These are phyloP conservation scores for Zarea fungicola DNA, from an alignment of 2,329 filamentous ascomycete species.

Conservation along the genomic window DNA sequence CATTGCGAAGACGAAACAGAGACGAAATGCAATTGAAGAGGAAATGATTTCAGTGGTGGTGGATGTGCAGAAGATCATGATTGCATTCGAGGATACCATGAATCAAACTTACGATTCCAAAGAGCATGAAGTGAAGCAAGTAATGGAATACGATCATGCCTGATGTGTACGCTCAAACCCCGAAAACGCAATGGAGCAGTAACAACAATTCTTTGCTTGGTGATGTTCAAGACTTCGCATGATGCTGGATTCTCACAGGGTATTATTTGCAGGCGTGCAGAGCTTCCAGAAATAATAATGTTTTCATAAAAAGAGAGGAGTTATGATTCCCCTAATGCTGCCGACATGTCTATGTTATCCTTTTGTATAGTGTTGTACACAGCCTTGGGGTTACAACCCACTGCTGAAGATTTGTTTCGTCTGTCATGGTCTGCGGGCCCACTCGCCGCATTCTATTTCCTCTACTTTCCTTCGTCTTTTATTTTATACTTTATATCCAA, in stretches of 20 bases:
- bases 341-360: not conserved
- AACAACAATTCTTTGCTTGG: no score
- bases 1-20: slow-evolving; percentile 3
- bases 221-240: not conserved
- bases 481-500: slow-evolving; percentile 69
- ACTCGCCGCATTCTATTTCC: not conserved
- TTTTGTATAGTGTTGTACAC: slow-evolving; percentile 22
- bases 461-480: slow-evolving; percentile 18
- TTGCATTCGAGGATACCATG: slow-evolving; percentile 26
- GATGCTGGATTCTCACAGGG: slow-evolving; percentile 3
- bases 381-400: slow-evolving; percentile 2
- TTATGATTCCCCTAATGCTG: not conserved
- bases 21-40: slow-evolving; percentile 1
- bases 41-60: slow-evolving; percentile 3
- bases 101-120: slow-evolving; percentile 24
- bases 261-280: not conserved
- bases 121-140: slow-evolving; percentile 19
- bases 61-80: slow-evolving; percentile 17
- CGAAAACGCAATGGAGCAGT: no score
- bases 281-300: not conserved
- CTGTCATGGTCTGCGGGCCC: not conserved
- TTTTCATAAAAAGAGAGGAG: slow-evolving; percentile 3
- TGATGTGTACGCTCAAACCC: not conserved
- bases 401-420: not conserved
- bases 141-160: not conserved